These are phyloP conservation scores for Tolypocladium cylindrosporum DNA, from an alignment of 2,329 filamentous ascomycete species.

Conservation along the genomic window DNA sequence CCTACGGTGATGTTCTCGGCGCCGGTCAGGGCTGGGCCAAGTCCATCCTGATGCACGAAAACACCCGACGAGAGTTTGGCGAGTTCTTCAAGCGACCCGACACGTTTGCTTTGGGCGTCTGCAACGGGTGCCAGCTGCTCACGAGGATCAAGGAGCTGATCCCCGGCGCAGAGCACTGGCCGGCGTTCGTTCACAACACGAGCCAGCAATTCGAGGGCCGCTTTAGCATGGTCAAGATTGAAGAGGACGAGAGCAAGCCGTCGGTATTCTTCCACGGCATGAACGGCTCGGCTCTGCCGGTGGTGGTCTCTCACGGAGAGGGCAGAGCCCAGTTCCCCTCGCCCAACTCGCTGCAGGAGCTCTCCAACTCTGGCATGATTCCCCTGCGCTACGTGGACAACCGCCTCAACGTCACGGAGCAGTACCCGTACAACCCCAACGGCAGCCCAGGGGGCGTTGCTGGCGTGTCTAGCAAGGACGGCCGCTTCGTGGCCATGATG, in stretches of 20 bases:
- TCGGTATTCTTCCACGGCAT: conserved; percentile 90
- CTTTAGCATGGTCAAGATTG: conserved; percentile 70
- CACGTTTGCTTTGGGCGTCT: conserved; percentile 88
- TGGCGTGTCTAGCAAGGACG: conserved; percentile 66
- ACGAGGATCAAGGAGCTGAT: conserved; percentile 70
- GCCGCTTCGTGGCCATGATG: conserved; percentile 81
- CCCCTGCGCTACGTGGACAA: conserved; percentile 84
- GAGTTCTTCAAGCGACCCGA: conserved; percentile 79
- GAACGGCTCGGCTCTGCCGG: conserved; percentile 70
- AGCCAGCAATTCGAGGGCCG: conserved; percentile 87
- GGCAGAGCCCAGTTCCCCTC: conserved; percentile 65
- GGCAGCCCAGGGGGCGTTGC: conserved; percentile 75
- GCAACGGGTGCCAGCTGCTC: conserved; percentile 96
- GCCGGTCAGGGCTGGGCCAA: conserved; percentile 97
- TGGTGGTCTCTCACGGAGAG: conserved; percentile 85
- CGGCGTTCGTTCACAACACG: conserved; percentile 73
- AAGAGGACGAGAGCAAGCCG: conserved; percentile 45
- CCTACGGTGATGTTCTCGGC: conserved; percentile 75
- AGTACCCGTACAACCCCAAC: conserved; percentile 82
- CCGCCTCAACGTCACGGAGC: conserved; percentile 58
- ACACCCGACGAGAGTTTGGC: conserved; percentile 66
- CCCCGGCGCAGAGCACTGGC: conserved; percentile 76
- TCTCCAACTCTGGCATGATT: conserved; percentile 59
- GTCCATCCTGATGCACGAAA: conserved; percentile 77
- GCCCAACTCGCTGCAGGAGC: conserved; percentile 37